Evolutionary conservation across 371 early-diverging fungal species (phyloP), one percentile per base, ranked within the genome.

Genomic region (Mucor sp.): DNA sequence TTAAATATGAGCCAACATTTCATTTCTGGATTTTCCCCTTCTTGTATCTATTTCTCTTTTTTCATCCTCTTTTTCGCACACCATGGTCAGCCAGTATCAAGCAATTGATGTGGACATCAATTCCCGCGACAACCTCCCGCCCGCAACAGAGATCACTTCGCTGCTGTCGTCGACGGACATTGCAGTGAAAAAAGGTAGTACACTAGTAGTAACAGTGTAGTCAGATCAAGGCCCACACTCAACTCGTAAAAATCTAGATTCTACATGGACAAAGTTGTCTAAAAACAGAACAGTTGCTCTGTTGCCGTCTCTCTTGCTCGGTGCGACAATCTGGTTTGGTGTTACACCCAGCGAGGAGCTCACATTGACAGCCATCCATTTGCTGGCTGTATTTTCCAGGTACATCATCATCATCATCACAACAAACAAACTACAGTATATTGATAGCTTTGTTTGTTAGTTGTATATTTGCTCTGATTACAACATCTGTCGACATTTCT

Each of bases 381-480:
- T 84, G 11, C 60, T 84, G 17, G 81, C 84, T 47, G 84, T 84
- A 15, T 84, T 84, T 67, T 60, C 72, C 21, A 83, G 84, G 84
- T 81, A 71, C 9, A 9, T n/a, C n/a, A n/a, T n/a, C 0, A 30
- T 32, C 7, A 19, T 32, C 8, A 44, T 12, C 9, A 6, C 37
- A 35, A 35, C 37, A 33, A 33, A 33, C 33, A 33, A 33, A 33
- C 33, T 1, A 33, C 12, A 14, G 8, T 25, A 21, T 57, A 58
- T 56, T 48, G 37, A 69, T 53, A 3, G 69, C 15, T 33, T 30
- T 43, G 32, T 56, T 39, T 23, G 23, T n/a, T 30, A 87, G 87
- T 32, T 85, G 87, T 56, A 85, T 90, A 58, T 71, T 82, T 73
- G 88, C 89, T 8, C 65, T 90, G 30, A 77, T 90, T 37, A 83